Base-by-base conservation (phyloP, 1,284 basidiomycete genomes). In the Tylopilus sp. region DNA sequence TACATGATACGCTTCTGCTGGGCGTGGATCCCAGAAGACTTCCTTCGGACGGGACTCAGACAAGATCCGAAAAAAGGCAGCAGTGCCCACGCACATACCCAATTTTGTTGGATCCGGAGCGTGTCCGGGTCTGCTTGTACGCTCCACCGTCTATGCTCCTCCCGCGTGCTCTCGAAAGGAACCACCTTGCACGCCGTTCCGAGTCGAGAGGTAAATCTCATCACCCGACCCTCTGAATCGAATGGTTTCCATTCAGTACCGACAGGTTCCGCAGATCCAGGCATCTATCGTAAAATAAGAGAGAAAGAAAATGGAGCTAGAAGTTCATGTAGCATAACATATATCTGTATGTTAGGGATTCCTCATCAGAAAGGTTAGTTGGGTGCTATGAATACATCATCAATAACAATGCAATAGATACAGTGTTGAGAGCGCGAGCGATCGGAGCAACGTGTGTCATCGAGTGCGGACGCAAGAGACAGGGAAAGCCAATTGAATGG, bases 311-410 rank as follows among this genome's bases (percentile, higher is more conserved):
- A n/a, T n/a, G n/a, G n/a, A n/a, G n/a, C n/a, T n/a, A n/a, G n/a
- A n/a, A n/a, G n/a, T n/a, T n/a, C n/a, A 29, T 29, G 45, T 54
- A 49, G 31, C 49, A 54, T 57, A 46, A 23, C 23, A 38, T 42
- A 7, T 44, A 36, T 19, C 37, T 40, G 18, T 53, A 30, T 44
- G 31, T 47, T 56, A 10, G 33, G 29, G 21, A 19, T 30, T 21
- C 21, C 35, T 16, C 23, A n/a, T 25, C n/a, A 43, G 31, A 18
- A 30, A 21, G 34, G 19, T 12, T 26, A 23, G 10, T 9, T 41
- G 12, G 26, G n/a, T 21, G 33, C 41, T 59, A 61, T 57, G 42
- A 59, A 51, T 58, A 58, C 57, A 59, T 16, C 31, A 33, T 46
- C 28, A 43, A 49, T 41, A 58, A 45, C 46, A 56, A 52, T 56